Evolutionary conservation across 139 green algal species (phyloP).

Genomic region (Closterium sp.): DNA sequence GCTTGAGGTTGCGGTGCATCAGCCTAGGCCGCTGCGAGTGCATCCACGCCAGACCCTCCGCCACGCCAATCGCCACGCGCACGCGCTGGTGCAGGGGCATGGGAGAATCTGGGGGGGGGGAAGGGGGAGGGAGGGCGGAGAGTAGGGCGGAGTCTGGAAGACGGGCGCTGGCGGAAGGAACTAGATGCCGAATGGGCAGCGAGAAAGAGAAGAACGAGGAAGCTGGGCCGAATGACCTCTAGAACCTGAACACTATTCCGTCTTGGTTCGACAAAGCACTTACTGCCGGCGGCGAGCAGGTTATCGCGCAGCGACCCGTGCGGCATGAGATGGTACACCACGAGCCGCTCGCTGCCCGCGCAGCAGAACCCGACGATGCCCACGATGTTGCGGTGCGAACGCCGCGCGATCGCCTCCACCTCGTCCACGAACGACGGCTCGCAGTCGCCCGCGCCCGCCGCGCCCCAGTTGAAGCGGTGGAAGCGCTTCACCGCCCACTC

Average conservation of each 20-base stretch:
- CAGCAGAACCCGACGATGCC: background rate
- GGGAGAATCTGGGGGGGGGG: background rate
- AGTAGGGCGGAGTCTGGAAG: too few relatives aligned
- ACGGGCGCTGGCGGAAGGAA: too few relatives aligned
- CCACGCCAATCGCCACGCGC: background rate
- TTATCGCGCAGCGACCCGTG: background rate
- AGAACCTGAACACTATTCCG: too few relatives aligned
- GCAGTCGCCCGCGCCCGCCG: background rate
- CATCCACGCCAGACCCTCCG: background rate
- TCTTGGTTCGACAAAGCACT: too few relatives aligned
- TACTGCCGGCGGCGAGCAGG: background rate
- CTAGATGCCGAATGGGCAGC: too few relatives aligned
- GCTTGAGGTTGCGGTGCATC: background rate
- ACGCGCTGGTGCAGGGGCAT: background rate
- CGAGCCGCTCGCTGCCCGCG: background rate
- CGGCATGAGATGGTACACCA: background rate
- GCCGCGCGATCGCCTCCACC: background rate
- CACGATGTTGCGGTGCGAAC: background rate
- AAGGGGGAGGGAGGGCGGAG: background rate
- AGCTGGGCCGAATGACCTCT: too few relatives aligned
- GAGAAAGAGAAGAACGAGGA: background rate
- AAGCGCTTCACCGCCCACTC: background rate
- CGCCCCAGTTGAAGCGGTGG: background rate
- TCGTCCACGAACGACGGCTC: background rate
- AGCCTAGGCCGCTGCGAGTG: background rate